A percentile compares a stretch with the other conserved stretches of the same genome.
Conservation (phyloP, 441 rosid species). For the Erodium chrysanthum region DNA sequence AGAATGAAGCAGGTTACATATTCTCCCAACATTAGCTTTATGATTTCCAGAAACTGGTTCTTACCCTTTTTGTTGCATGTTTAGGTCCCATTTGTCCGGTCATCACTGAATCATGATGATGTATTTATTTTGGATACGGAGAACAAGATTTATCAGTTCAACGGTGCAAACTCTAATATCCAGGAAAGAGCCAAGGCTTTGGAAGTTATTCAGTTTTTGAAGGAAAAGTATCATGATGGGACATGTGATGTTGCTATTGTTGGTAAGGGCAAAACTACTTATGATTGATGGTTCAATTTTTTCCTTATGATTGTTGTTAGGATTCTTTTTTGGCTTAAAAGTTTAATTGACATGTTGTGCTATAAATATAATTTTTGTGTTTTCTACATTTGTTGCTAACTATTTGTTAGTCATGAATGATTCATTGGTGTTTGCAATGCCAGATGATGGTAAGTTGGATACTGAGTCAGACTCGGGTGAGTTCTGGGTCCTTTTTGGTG, state of each 20-base stretch:
- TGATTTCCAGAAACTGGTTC: background rate
- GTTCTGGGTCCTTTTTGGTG: constrained; percentile 98
- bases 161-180: constrained; percentile 91
- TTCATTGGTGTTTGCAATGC: constrained; percentile 9
- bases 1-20: constrained; percentile 80
- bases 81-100: constrained; percentile 87
- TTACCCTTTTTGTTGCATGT: constrained; percentile 4
- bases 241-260: constrained; percentile 81
- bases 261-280: constrained; percentile 48
- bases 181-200: constrained; percentile 98
- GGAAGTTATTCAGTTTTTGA: constrained; percentile 91
- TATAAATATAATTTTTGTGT: background rate
- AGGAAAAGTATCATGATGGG: constrained; percentile 94
- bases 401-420: background rate
- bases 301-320: background rate
- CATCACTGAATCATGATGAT: constrained; percentile 95
- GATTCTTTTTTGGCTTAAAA: background rate
- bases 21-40: background rate
- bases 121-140: constrained; percentile 81
- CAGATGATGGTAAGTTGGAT: constrained; percentile 96
- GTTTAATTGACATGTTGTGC: background rate
- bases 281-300: background rate
- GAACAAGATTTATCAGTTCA: constrained; percentile 86
- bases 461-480: constrained; percentile 98
- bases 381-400: background rate